Evolutionary conservation across 805 yeast genomes (phyloP).

Genomic region (Lipomyces chichibuensis): DNA sequence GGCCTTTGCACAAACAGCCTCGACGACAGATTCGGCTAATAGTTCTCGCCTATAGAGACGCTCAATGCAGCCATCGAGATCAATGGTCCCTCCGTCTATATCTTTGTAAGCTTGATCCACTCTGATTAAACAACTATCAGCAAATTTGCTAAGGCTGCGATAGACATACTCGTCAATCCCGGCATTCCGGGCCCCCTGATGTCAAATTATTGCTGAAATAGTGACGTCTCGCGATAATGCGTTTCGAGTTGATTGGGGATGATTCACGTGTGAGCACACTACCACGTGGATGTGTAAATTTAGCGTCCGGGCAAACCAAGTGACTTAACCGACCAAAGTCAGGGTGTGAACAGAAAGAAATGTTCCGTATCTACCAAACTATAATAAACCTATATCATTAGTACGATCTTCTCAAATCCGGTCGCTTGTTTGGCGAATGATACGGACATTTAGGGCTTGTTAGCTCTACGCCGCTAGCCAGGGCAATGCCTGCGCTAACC

Average conservation of each 20-base stretch:
- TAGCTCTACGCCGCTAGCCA: not conserved
- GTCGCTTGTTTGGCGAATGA: not conserved
- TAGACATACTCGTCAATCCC: slow-evolving; percentile 12
- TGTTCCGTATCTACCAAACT: not conserved
- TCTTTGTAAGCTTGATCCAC: not conserved
- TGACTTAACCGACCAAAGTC: not conserved
- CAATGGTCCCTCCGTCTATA: slow-evolving; percentile 39
- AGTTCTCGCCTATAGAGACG: slow-evolving; percentile 64
- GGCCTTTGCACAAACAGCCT: slow-evolving; percentile 74
- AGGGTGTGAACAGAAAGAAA: not conserved
- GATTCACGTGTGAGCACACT: not conserved
- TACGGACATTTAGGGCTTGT: not conserved
- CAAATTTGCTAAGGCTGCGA: not conserved
- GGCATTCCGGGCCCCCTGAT: slow-evolving; percentile 11
- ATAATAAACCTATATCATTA: not conserved
- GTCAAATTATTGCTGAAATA: not conserved
- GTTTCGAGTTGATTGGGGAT: not conserved
- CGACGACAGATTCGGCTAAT: slow-evolving; percentile 69
- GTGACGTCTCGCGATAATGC: not conserved
- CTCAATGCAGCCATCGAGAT: slow-evolving; percentile 73
- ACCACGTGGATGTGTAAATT: not conserved
- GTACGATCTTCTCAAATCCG: not conserved
- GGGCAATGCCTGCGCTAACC: not conserved
- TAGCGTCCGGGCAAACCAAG: not conserved
- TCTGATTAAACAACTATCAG: not conserved